Evolutionary conservation across 208 protist genomes (phyloP).

Genomic region (Vickermania spadyakhi): DNA sequence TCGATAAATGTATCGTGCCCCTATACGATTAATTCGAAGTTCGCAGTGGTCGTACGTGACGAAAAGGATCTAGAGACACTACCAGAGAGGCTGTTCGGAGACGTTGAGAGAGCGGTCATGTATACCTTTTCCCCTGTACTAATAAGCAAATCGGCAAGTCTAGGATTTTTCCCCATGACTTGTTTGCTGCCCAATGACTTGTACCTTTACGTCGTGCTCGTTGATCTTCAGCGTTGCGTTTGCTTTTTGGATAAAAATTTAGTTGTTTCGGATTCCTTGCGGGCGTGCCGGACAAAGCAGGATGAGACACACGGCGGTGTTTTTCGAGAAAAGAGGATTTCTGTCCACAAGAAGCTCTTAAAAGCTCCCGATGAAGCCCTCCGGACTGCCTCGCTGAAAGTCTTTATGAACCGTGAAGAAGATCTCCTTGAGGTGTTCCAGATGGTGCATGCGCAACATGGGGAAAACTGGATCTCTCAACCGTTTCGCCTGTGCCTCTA

Average conservation of each 20-base stretch:
- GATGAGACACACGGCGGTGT: neutral
- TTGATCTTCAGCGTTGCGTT: neutral
- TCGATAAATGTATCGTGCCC: neutral
- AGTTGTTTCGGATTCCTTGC: neutral
- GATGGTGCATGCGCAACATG: constrained; percentile 54
- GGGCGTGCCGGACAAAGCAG: neutral
- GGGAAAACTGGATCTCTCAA: constrained; percentile 81
- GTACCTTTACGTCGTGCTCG: neutral
- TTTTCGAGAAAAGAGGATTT: constrained; percentile 16
- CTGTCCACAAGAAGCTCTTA: constrained; percentile 41
- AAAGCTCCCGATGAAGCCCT: constrained; percentile 13
- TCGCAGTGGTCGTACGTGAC: neutral
- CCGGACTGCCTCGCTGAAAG: constrained; percentile 21
- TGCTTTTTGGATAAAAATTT: neutral
- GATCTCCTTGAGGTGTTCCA: constrained; percentile 50
- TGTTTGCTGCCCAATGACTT: neutral
- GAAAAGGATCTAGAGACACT: neutral
- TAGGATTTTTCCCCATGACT: neutral
- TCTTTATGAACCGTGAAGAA: constrained; percentile 65
- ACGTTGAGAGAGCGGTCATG: neutral
- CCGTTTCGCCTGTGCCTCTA: constrained; percentile 49
- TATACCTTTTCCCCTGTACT: neutral
- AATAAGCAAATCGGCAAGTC: neutral
- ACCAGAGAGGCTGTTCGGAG: neutral
- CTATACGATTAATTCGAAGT: neutral